These are phyloP conservation scores for Aspergillus felis DNA, from an alignment of 2,329 filamentous ascomycete species.

Conservation along the genomic window DNA sequence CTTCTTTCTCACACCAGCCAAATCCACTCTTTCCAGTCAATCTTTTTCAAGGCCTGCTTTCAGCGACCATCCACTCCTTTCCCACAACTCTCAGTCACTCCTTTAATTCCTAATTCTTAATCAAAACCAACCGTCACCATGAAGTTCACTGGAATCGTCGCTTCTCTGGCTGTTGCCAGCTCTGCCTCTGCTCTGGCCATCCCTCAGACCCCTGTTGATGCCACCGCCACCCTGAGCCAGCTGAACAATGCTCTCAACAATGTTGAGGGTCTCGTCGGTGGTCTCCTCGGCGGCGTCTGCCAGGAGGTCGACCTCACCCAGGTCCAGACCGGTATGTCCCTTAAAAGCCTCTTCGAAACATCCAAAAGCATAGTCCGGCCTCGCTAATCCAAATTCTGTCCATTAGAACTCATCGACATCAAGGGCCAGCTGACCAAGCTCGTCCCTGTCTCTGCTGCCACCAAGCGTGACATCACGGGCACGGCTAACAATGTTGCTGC, in stretches of 20 bases:
- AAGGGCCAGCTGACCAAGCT: slow-evolving; percentile 12
- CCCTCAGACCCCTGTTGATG: slow-evolving; percentile 11
- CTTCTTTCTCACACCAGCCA: slow-evolving; percentile 16
- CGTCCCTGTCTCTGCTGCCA: background rate
- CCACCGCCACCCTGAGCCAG: slow-evolving; percentile 8
- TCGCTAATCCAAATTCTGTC: background rate
- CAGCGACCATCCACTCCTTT: slow-evolving; percentile 10
- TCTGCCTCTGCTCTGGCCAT: slow-evolving; percentile 27
- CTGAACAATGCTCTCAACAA: slow-evolving; percentile 13
- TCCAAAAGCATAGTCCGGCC: background rate
- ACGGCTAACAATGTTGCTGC: background rate
- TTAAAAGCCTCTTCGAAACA: background rate
- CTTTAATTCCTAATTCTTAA: slow-evolving; percentile 13
- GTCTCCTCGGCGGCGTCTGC: slow-evolving; percentile 6
- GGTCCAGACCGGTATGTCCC: slow-evolving; percentile 8
- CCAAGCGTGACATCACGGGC: slow-evolving; percentile 9
- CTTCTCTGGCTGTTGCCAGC: slow-evolving; percentile 29
- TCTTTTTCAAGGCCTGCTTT: slow-evolving; percentile 12
- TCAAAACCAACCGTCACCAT: slow-evolving; percentile 21
- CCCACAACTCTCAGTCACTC: slow-evolving; percentile 16
- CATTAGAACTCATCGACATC: slow-evolving; percentile 10
- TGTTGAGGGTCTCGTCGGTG: slow-evolving; percentile 13
- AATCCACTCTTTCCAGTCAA: slow-evolving; percentile 19
- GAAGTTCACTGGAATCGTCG: slow-evolving; percentile 35
- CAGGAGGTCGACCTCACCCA: slow-evolving; percentile 4